A percentile compares a stretch with the other conserved stretches of the same genome.
These are phyloP conservation scores for Colletotrichum sp. DNA, from an alignment of 2,329 filamentous ascomycete species.

Conservation along the genomic window DNA sequence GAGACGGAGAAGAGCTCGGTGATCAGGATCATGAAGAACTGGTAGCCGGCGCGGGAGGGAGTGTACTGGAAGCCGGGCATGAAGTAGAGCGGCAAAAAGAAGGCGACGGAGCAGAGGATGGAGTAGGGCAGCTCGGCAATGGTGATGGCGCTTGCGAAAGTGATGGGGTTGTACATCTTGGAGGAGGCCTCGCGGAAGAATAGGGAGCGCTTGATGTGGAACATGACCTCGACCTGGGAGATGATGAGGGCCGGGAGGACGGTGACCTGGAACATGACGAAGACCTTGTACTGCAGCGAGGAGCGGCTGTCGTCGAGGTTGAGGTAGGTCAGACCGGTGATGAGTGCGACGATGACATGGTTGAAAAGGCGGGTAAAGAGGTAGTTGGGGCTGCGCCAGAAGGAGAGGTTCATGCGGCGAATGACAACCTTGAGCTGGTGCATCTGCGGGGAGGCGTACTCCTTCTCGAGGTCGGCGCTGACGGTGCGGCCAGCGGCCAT, in stretches of 20 bases:
- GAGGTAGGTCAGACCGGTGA: conserved; percentile 81
- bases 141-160: conserved; percentile 80
- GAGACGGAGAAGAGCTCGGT: conserved; percentile 87
- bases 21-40: conserved; percentile 84
- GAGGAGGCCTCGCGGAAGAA: conserved; percentile 86
- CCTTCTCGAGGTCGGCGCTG: conserved; percentile 65
- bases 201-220: conserved; percentile 78
- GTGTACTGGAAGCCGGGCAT: conserved; percentile 75
- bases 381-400: conserved; percentile 89
- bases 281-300: conserved; percentile 84
- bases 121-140: conserved; percentile 85
- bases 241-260: conserved; percentile 85
- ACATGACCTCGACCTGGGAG: conserved; percentile 84
- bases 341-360: conserved; percentile 77
- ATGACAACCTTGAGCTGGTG: conserved; percentile 82
- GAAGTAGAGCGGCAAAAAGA: conserved; percentile 86
- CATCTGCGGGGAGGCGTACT: conserved; percentile 81
- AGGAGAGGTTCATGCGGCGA: conserved; percentile 75
- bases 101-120: conserved; percentile 77
- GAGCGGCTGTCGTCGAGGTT: conserved; percentile 77
- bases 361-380: conserved; percentile 88
- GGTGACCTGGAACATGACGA: conserved; percentile 89
- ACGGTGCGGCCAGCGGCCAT: conserved; percentile 40
- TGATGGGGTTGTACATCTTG: conserved; percentile 84
- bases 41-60: conserved; percentile 75